phyloP scores from a whole-genome alignment of 116 monocot species.

The Iris pallida region DNA sequence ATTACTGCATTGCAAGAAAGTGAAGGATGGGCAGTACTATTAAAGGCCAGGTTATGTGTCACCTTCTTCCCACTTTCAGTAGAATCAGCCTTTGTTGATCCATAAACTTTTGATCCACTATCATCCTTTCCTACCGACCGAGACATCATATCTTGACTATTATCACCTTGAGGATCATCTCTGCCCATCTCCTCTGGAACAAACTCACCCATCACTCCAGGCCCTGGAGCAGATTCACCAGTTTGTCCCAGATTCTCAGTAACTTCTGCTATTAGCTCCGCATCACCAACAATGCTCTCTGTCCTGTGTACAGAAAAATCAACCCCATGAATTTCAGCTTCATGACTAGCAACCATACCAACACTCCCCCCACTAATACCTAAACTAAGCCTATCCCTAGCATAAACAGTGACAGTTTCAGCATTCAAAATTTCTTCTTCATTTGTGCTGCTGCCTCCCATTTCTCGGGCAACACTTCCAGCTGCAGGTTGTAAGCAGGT shows the following conservation, averaged over 20 bases:
- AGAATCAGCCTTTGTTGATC: conserved; percentile 84
- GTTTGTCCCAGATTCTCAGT: conserved; percentile 86
- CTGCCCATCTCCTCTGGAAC: conserved; percentile 69
- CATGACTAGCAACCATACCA: conserved; percentile 97
- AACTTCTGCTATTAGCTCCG: conserved; percentile 72
- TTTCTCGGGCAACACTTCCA: conserved; percentile 68
- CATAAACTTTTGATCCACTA: conserved; percentile 88
- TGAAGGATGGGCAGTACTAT: conserved; percentile 66
- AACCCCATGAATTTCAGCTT: conserved; percentile 94
- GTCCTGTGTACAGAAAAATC: conserved; percentile 65
- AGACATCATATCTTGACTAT: conserved; percentile 82
- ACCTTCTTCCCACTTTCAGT: conserved; percentile 84
- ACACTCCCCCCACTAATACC: conserved; percentile 95
- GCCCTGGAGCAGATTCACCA: conserved; percentile 83
- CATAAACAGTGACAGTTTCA: conserved; percentile 70
- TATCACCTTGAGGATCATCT: conserved; percentile 84
- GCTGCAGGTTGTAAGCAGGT: conserved; percentile 54
- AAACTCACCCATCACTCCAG: conserved; percentile 90
- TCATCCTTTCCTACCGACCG: conserved; percentile 69
- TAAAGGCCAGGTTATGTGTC: conserved; percentile 42
- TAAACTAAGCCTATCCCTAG: conserved; percentile 73
- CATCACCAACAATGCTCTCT: conserved; percentile 67
- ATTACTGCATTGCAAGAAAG: conserved; percentile 94
- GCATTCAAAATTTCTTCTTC: conserved; percentile 86
- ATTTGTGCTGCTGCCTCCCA: conserved; percentile 84